phyloP scores from a whole-genome alignment of 2,329 filamentous ascomycete species.

The Pseudogymnoascus sp. region DNA sequence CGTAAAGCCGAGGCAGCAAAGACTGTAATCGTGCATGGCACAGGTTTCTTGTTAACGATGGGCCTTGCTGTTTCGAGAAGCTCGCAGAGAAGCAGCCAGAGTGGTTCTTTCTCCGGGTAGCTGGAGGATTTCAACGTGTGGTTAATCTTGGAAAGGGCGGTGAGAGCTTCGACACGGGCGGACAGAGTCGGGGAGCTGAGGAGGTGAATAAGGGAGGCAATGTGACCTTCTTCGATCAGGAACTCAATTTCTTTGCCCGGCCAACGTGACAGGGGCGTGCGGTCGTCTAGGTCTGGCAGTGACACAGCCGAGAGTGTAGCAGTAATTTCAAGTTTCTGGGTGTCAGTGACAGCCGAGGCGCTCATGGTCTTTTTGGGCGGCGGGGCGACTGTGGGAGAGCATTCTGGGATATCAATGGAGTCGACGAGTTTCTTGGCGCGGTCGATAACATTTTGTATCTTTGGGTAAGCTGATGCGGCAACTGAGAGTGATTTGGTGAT shows the following conservation, averaged over 20 bases:
- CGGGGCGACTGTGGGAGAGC: background rate
- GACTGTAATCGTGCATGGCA: constrained; percentile 68
- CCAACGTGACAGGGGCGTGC: constrained; percentile 55
- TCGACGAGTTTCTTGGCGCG: constrained; percentile 22
- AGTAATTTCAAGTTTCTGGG: background rate
- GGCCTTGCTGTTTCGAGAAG: constrained; percentile 64
- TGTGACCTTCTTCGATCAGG: constrained; percentile 69
- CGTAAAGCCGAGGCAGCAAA: constrained; percentile 65
- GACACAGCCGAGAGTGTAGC: constrained; percentile 1
- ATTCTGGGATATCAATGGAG: constrained; percentile 18
- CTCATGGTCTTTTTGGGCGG: background rate
- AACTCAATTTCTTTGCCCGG: constrained; percentile 69
- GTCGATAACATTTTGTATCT: constrained; percentile 25
- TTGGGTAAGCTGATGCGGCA: constrained; percentile 33
- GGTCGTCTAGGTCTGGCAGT: constrained; percentile 35
- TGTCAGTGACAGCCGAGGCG: background rate
- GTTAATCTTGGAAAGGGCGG: constrained; percentile 59
- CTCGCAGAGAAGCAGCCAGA: constrained; percentile 75
- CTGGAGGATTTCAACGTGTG: constrained; percentile 58
- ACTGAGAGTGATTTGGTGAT: constrained; percentile 37
- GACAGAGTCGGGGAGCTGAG: constrained; percentile 67
- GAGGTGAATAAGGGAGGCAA: constrained; percentile 63
- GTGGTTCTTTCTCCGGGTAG: constrained; percentile 67
- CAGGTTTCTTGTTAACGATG: constrained; percentile 45
- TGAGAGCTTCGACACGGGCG: constrained; percentile 71